A percentile compares a stretch with the other conserved stretches of the same genome.
Conservation (phyloP, 1,284 basidiomycete species). For the Malassezia vespertilionis region DNA sequence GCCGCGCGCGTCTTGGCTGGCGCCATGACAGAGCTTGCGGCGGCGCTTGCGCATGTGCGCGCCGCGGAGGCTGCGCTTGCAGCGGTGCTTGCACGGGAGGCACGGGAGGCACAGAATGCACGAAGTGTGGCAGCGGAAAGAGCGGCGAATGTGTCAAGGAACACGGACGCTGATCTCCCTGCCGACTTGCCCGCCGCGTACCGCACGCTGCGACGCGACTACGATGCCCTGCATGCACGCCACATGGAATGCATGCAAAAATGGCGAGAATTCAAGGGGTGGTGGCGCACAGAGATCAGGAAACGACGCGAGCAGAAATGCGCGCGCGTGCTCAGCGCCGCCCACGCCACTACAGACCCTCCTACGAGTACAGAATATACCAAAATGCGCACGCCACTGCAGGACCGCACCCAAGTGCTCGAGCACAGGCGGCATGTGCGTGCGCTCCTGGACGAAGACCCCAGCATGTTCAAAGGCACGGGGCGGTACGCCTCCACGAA, state of each 20-base stretch:
- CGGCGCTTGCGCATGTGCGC: slow-evolving; percentile 1
- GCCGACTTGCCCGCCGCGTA: slow-evolving; percentile 2
- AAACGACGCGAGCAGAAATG: slow-evolving; percentile 3
- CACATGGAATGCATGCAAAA: slow-evolving; percentile 4
- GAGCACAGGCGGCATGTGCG: slow-evolving; percentile 10
- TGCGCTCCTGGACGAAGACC: slow-evolving; percentile 1
- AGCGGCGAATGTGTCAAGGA: no score
- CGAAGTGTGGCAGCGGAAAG: no score
- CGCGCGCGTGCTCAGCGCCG: neutral
- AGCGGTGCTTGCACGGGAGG: neutral
- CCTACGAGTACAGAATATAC: neutral
- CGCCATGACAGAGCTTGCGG: neutral
- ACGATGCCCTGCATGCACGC: slow-evolving; percentile 2
- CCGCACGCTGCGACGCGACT: neutral
- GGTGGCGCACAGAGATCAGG: slow-evolving; percentile 7
- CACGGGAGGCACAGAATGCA: no score
- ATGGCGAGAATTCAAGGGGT: slow-evolving; percentile 16
- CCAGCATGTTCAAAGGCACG: slow-evolving; percentile 4
- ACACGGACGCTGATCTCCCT: neutral
- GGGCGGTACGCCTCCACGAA: slow-evolving; percentile 6
- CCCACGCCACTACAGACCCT: neutral
- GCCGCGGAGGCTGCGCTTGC: neutral
- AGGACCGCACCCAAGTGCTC: neutral
- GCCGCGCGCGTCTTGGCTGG: no score
- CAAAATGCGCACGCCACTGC: neutral